Conservation (phyloP, 345 rosid genomes). For the Populus euphratica region DNA sequence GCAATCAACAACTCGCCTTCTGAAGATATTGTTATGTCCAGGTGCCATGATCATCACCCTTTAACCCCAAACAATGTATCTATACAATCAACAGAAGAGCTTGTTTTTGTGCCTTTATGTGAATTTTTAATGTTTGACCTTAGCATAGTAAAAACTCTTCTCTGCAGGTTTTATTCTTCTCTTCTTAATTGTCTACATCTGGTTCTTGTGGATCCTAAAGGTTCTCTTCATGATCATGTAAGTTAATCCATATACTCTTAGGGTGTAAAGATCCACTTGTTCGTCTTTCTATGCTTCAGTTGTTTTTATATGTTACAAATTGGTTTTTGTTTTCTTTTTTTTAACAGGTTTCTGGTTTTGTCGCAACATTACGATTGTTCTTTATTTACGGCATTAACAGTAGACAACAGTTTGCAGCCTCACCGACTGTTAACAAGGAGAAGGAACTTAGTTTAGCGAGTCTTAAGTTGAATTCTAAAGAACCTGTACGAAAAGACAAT, state of each 20-base stretch:
- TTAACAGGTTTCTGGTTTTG: slow-evolving; percentile 73
- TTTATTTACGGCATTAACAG: slow-evolving; percentile 62
- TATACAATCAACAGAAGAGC: not conserved
- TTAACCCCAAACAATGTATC: not conserved
- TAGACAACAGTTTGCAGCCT: slow-evolving; percentile 31
- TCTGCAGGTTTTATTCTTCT: slow-evolving; percentile 69
- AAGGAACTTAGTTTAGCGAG: slow-evolving; percentile 33
- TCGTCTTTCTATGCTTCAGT: not conserved
- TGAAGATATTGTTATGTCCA: slow-evolving; percentile 62
- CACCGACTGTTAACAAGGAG: slow-evolving; percentile 36
- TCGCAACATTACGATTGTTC: slow-evolving; percentile 69
- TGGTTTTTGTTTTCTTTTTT: not conserved
- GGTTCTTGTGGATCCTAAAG: slow-evolving; percentile 63
- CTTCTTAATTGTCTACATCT: slow-evolving; percentile 75
- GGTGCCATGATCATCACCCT: slow-evolving; percentile 31
- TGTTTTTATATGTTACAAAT: slow-evolving; percentile 7
- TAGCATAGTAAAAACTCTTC: not conserved
- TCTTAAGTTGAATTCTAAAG: slow-evolving; percentile 39
- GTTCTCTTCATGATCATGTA: slow-evolving; percentile 75
- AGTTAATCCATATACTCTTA: slow-evolving; percentile 31
- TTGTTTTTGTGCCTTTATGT: not conserved
- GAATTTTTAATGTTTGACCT: not conserved
- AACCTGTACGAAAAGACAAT: slow-evolving; percentile 30
- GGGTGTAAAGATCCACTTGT: not conserved
- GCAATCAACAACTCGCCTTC: slow-evolving; percentile 52